Evolutionary conservation across 176 grass and related monocot species (phyloP), one percentile per base, ranked within the genome.

Genomic region (Calamus simplicifolius): DNA sequence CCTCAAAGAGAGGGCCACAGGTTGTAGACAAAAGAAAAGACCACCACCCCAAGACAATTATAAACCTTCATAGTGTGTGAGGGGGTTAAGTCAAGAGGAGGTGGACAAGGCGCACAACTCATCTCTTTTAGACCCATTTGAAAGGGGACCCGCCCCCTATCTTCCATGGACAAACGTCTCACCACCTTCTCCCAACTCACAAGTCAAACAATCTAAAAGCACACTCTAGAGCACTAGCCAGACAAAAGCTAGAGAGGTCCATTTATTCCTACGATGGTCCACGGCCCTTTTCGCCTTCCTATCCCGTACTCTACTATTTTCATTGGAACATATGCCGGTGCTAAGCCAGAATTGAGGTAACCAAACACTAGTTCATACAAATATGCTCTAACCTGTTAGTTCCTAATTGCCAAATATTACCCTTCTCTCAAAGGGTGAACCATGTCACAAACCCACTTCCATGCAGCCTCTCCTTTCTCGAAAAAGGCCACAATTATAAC

Each of bases 71-170:
- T 2, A 13, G 10, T 43, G 35, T 12, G 8, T 12, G 35, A 43
- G 35, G 35, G 35, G 35, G 2, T 13, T 6, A 43, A 43, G 8
- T 13, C 35, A 43, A 43, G 54, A 10, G 25, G 43, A 64, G 21
- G 52, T 57, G 21, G 52, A 75, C 72, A 66, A 58, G 72, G 58
- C 5, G 49, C 49, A 65, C 62, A 67, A 43, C 31, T 75, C 61
- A 28, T 7, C 52, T 50, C 61, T 65, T 52, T 50, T 25, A 63
- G 18, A 25, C 18, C 18, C 21, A 50, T 49, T 48, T 49, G 38
- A 16, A 25, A 31, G 13, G 18, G 38, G 38, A 49, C 61, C 61
- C 18, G 23, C 5, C 18, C 14, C 38, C 61, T 25, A 25, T 49
- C 29, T 49, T 67, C 16, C 63, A 35, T 54, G 16, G 3, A 5